Evolutionary conservation across 306 rosid genomes (phyloP), one percentile per base, ranked within the genome.

Genomic region (Castanopsis chinensis): DNA sequence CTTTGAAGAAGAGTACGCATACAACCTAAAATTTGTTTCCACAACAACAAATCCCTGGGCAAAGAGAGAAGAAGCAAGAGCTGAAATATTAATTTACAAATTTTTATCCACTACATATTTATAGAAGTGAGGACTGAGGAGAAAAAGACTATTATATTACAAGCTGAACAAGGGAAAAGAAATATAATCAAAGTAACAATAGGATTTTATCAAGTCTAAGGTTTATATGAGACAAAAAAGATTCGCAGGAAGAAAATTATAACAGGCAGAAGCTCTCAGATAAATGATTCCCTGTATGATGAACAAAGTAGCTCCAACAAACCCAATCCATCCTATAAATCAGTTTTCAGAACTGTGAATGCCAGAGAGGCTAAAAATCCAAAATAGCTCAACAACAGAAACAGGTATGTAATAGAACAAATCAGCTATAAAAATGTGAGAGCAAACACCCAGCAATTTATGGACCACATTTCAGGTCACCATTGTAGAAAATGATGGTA

Each of bases 1-100:
- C 80, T 86, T 95, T 59, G 98, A 95, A 76, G 96, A 35, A 15
- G 99, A 93, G 88, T 95, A 93, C 49, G 99, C 99, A 78, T 95
- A 93, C 76, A 89, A 82, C 81, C 97, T 88, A 83, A 95, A 95
- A 81, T 95, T 95, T 61, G 98, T 93, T 84, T 95, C 99, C 76
- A 93, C 98, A 30, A 95, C 98, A 63, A 93, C 97, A 77, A 90
- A 93, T 27, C 98, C 98, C 99, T 93, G 83, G 64, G 71, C 43
- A 61, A 14, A 17, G 19, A 53, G 11, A 41, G 2, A 21, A 73
- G 30, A 51, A 8, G 33, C 57, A 71, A 71, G 75, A 49, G 37
- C 51, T 25, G 14, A 51, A 25, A 49, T 71, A 51, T 14, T 23
- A 11, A 43, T 8, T 49, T 49, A 27, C 19, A 25, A 51, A 49